phyloP scores from a whole-genome alignment of 495 filamentous ascomycete genomes.

The Podospora sp. region DNA sequence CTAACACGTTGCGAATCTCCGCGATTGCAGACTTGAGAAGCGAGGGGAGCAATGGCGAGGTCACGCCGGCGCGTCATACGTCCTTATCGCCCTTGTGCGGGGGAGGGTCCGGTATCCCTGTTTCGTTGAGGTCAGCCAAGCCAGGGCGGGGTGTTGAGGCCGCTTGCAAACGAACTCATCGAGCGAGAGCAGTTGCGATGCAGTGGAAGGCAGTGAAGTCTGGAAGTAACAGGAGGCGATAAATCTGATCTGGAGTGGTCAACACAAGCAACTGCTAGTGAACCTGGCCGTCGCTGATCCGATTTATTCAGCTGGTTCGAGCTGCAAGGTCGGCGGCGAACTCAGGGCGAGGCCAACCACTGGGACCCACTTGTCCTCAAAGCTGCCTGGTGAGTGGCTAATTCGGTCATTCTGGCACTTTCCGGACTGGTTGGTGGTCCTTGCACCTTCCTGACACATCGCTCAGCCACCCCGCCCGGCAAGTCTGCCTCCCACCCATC shows the following conservation, averaged over 20 bases:
- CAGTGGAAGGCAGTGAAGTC: neutral
- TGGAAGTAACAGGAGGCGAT: neutral
- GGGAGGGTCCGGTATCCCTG: conserved; percentile 13
- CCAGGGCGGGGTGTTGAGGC: neutral
- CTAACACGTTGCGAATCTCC: neutral
- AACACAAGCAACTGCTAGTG: neutral
- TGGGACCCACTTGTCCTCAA: conserved; percentile 14
- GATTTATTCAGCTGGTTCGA: conserved; percentile 15
- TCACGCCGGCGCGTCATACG: conserved; percentile 12
- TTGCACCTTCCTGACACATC: conserved; percentile 43
- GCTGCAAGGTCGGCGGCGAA: neutral
- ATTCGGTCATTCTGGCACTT: conserved; percentile 28
- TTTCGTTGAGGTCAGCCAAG: conserved; percentile 17
- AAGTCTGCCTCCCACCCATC: conserved; percentile 37
- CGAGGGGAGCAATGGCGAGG: conserved; percentile 1
- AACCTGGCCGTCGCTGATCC: neutral
- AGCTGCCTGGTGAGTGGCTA: conserved; percentile 6
- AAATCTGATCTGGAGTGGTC: neutral
- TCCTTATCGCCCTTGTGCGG: conserved; percentile 20
- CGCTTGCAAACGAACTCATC: neutral
- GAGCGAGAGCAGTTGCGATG: neutral
- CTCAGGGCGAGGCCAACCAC: neutral
- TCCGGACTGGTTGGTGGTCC: conserved; percentile 35
- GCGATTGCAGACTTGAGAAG: neutral
- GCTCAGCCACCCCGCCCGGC: conserved; percentile 35